These are phyloP conservation scores for Leccinum barrowsii DNA, from an alignment of 768 basidiomycete species.

Conservation along the genomic window DNA sequence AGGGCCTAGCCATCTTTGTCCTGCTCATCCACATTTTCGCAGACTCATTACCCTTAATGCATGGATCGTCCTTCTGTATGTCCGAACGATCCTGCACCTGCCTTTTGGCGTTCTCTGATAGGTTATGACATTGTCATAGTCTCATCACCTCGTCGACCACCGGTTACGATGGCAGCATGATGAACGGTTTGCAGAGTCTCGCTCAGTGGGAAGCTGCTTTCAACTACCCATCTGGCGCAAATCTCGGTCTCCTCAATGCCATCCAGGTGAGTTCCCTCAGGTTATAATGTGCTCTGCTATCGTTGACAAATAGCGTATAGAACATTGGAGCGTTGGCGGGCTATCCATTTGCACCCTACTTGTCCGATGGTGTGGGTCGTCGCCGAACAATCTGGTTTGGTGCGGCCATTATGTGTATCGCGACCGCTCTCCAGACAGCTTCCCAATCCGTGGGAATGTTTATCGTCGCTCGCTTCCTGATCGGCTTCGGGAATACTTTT, in stretches of 20 bases:
- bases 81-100: background rate
- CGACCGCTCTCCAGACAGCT: background rate
- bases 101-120: background rate
- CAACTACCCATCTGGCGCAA: background rate
- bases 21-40: background rate
- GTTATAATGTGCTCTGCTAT: background rate
- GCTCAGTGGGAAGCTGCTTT: background rate
- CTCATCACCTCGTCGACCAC: background rate
- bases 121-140: background rate
- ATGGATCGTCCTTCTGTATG: background rate
- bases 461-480: background rate
- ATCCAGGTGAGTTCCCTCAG: background rate
- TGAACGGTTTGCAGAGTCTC: background rate
- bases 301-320: background rate
- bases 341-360: background rate
- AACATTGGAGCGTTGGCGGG: background rate
- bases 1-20: background rate
- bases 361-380: background rate
- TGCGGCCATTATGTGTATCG: background rate
- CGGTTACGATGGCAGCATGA: background rate
- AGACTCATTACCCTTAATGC: background rate
- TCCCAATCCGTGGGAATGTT: background rate
- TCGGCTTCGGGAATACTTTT: background rate
- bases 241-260: background rate
- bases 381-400: background rate